Evolutionary conservation across 352 stramenopile species (phyloP).

Genomic region (Peronosclerospora sorghi): DNA sequence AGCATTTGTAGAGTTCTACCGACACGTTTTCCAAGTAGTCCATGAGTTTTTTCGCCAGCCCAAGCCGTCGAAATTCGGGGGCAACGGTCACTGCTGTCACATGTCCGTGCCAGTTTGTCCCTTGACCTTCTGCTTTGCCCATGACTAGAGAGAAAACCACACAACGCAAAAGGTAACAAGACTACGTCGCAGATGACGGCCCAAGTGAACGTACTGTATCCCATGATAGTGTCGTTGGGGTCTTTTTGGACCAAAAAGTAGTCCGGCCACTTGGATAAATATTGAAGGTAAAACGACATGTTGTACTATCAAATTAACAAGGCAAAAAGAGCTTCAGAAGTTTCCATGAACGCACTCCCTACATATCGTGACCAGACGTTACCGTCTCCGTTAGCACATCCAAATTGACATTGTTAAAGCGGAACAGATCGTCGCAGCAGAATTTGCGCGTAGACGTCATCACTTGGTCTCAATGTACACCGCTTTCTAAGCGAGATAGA

Average conservation of each 20-base stretch:
- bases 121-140: conserved; percentile 92
- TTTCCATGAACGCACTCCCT: neutral
- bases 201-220: conserved; percentile 63
- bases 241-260: conserved; percentile 93
- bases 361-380: conserved; percentile 1
- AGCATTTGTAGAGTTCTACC: conserved; percentile 82
- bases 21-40: conserved; percentile 87
- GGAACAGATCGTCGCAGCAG: conserved; percentile 93
- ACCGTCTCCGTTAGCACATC: conserved; percentile 94
- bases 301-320: conserved; percentile 76
- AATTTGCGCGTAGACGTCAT: conserved; percentile 96
- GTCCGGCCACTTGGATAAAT: conserved; percentile 95
- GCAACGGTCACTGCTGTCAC: conserved; percentile 97
- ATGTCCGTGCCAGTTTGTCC: conserved; percentile 94
- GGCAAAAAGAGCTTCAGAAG: conserved; percentile 7
- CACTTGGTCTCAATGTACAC: neutral
- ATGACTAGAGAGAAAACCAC: too few species aligned
- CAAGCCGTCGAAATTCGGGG: conserved; percentile 88
- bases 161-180: conserved; percentile 4
- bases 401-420: conserved; percentile 98
- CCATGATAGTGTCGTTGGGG: conserved; percentile 90
- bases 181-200: neutral
- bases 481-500: too few species aligned
- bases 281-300: conserved; percentile 95
- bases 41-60: conserved; percentile 91